Base-by-base conservation (phyloP, 805 yeast genomes). In the Brettanomyces anomalus region DNA sequence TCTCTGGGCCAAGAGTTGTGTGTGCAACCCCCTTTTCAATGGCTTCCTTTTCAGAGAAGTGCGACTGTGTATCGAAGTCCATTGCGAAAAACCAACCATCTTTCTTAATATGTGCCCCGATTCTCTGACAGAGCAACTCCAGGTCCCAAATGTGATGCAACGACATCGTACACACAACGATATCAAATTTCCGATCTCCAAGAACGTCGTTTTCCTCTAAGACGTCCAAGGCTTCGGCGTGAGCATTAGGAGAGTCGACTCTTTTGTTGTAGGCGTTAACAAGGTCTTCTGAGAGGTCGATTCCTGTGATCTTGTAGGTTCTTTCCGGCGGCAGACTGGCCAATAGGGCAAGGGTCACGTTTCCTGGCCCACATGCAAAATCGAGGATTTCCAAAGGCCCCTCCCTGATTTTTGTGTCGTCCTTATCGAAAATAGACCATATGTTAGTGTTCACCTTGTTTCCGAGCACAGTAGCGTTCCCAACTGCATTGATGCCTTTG, bases 51-150 rank as follows among this genome's bases (percentile, higher is more conserved):
- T 13, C 26, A 28, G 19, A 13, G 26, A 14, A 15, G 6, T 7
- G 11, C 14, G 35, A 7, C 8, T 38, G 41, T 10, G 20, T 20
- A 18, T 38, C 41, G n/a, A 38, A 38, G 28, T 38, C 41, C 41
- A 38, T 38, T 7, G 30, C 41, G 18, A 38, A 19, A 16, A 38
- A 30, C 41, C 41, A 38, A 10, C 41, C 41, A 15, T 19, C 35
- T 10, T 14, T 17, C 20, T 30, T 38, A n/a, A 38, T 16, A 14
- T 19, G 34, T 10, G n/a, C 20, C 5, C 24, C 34, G 21, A 38
- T 28, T 18, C 19, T 38, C 24, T 30, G 11, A 13, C 20, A 15
- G 15, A 31, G 16, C 13, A 30, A n/a, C 6, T 30, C 26, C 6
- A 38, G 14, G 19, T 38, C 41, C 10, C 35, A 19, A 15, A 38